Evolutionary conservation across 2,329 filamentous ascomycete genomes (phyloP).

Genomic region (Elsinoe arachidis): DNA sequence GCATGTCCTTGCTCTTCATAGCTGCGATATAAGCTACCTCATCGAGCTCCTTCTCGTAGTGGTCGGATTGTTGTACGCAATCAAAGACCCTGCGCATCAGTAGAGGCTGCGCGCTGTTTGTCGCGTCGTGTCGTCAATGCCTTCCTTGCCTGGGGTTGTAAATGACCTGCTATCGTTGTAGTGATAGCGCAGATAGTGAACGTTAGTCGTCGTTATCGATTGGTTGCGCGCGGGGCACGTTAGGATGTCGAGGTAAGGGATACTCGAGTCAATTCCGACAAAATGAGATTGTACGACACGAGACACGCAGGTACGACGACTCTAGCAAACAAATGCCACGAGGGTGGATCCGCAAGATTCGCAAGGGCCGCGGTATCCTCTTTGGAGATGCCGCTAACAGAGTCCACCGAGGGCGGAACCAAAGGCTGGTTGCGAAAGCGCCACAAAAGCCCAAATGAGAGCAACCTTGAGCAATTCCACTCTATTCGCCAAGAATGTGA

Average conservation of each 20-base stretch:
- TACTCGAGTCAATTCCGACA: neutral
- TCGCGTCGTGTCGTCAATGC: too few relatives aligned
- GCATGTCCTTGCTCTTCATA: conserved; percentile 1
- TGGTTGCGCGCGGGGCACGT: neutral
- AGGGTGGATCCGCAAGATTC: conserved; percentile 1
- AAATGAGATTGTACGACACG: neutral
- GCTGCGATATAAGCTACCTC: neutral
- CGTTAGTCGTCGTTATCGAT: neutral
- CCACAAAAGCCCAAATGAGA: neutral
- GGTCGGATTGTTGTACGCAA: neutral
- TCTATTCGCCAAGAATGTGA: conserved; percentile 1
- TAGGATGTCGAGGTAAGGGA: neutral
- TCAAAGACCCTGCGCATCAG: neutral
- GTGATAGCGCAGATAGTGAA: neutral
- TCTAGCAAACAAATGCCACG: neutral
- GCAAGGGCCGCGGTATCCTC: neutral
- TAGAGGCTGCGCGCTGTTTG: neutral
- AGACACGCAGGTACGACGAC: neutral
- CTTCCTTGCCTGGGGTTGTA: too few relatives aligned
- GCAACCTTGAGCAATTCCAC: conserved; percentile 4
- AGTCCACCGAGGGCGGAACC: neutral
- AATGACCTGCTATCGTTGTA: too few relatives aligned
- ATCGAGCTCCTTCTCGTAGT: neutral
- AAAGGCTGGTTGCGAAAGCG: conserved; percentile 2
- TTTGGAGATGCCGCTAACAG: conserved; percentile 1